phyloP scores from a whole-genome alignment of 2,329 filamentous ascomycete genomes.

The Drechslera avenae region DNA sequence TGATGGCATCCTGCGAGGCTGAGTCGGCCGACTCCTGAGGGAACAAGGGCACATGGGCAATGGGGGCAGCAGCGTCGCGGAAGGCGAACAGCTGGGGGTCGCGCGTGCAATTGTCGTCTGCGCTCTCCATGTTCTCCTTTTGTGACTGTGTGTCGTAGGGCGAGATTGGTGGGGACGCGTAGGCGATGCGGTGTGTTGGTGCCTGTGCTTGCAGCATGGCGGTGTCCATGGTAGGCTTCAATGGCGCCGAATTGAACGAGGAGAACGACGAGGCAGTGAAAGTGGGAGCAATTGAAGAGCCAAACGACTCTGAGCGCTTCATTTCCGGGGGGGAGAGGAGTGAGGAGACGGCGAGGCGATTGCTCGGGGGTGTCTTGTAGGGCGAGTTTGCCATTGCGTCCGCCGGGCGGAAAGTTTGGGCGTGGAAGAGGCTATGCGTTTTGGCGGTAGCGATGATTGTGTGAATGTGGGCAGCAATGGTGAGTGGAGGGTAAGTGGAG shows the following conservation, averaged over 20 bases:
- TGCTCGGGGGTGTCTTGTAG: constrained; percentile 36
- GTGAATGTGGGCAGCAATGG: constrained; percentile 18
- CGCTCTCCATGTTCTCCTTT: constrained; percentile 44
- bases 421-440: constrained; percentile 11
- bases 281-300: constrained; percentile 35
- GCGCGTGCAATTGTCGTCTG: constrained; percentile 35
- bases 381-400: constrained; percentile 38
- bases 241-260: constrained; percentile 35
- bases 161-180: constrained; percentile 50
- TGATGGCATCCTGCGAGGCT: constrained; percentile 35
- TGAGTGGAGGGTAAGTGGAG: constrained; percentile 1
- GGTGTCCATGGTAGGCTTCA: constrained; percentile 28
- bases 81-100: constrained; percentile 47
- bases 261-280: constrained; percentile 31
- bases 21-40: constrained; percentile 35
- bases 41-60: constrained; percentile 45
- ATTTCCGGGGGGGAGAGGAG: constrained; percentile 50
- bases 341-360: constrained; percentile 45
- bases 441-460: constrained; percentile 14
- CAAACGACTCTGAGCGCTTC: constrained; percentile 49
- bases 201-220: constrained; percentile 25
- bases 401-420: constrained; percentile 27
- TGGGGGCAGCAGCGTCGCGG: constrained; percentile 31
- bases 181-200: constrained; percentile 36
- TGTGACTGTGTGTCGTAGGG: constrained; percentile 44